Percentiles rank a stretch among this genome's conserved stretches.
Conservation (phyloP, 257 asterid species). For the Nicotiana tabacum region DNA sequence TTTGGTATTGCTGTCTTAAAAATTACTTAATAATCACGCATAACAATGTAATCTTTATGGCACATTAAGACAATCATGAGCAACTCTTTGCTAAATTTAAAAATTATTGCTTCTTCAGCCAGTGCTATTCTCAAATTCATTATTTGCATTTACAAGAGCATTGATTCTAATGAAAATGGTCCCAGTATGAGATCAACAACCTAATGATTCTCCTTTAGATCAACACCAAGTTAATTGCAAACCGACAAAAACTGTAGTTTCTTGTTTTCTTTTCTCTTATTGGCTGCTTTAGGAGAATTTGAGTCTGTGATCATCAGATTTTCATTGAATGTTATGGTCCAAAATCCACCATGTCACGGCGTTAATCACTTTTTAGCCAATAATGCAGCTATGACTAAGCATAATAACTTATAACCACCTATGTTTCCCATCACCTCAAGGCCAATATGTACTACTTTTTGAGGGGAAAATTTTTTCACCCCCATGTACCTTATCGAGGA, state of each 20-base stretch:
- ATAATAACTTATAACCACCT: not conserved
- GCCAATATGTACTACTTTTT: not conserved
- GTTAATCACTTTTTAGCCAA: not conserved
- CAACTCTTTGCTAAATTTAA: not conserved
- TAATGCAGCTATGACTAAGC: not conserved
- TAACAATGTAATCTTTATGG: not conserved
- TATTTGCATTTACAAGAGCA: not conserved
- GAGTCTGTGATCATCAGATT: not conserved
- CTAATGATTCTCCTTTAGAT: not conserved
- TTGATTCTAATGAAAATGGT: not conserved
- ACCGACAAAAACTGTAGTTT: not conserved
- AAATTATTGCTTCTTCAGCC: not conserved
- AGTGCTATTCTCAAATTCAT: not conserved
- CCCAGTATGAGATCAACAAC: not conserved
- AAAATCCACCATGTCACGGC: not conserved
- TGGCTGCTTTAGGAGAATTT: not conserved
- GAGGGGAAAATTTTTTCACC: not conserved
- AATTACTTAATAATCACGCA: not conserved
- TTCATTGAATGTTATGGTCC: not conserved
- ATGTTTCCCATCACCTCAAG: not conserved
- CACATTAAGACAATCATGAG: not conserved
- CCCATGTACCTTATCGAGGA: not conserved
- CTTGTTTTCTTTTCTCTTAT: not conserved
- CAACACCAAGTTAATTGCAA: not conserved
- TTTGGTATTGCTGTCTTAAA: not conserved